Evolutionary conservation across 192 early-diverging fungal species (phyloP).

Genomic region (Podila horticola): DNA sequence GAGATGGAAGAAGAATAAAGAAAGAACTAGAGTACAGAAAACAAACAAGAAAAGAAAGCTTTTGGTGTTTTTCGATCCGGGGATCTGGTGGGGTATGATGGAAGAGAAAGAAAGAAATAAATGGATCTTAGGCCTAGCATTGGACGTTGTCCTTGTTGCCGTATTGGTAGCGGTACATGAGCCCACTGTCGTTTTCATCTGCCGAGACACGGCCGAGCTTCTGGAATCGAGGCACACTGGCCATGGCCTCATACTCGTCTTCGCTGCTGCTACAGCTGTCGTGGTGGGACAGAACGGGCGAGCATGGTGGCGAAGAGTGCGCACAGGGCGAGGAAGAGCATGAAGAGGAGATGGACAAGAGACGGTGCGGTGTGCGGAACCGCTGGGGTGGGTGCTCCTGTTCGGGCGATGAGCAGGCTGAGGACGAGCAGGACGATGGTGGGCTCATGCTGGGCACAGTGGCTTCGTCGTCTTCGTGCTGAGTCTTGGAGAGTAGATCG

Average conservation of each 20-base stretch:
- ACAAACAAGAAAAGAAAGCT: background rate
- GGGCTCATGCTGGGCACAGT: conserved; percentile 1
- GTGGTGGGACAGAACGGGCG: conserved; percentile 38
- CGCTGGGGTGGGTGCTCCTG: background rate
- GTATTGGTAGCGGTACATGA: conserved; percentile 41
- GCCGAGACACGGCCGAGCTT: background rate
- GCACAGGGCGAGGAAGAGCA: background rate
- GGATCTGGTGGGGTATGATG: background rate
- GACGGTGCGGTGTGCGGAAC: conserved; percentile 5
- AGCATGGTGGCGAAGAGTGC: conserved; percentile 32
- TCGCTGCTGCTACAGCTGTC: conserved; percentile 42
- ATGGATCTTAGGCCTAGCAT: conserved; percentile 28
- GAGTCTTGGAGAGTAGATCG: background rate
- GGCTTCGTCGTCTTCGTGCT: background rate
- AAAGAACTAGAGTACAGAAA: background rate
- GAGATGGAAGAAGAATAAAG: conserved; percentile 14
- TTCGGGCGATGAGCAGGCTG: background rate
- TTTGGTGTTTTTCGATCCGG: no score
- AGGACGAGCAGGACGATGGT: background rate
- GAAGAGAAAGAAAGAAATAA: background rate
- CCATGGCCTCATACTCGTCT: conserved; percentile 25
- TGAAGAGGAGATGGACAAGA: conserved; percentile 15
- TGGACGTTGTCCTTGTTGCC: conserved; percentile 31
- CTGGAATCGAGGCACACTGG: background rate
- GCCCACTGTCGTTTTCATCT: conserved; percentile 12